These are phyloP conservation scores for Gryganskiella cystojenkinii DNA, from an alignment of 192 early-diverging fungal species.

Conservation along the genomic window DNA sequence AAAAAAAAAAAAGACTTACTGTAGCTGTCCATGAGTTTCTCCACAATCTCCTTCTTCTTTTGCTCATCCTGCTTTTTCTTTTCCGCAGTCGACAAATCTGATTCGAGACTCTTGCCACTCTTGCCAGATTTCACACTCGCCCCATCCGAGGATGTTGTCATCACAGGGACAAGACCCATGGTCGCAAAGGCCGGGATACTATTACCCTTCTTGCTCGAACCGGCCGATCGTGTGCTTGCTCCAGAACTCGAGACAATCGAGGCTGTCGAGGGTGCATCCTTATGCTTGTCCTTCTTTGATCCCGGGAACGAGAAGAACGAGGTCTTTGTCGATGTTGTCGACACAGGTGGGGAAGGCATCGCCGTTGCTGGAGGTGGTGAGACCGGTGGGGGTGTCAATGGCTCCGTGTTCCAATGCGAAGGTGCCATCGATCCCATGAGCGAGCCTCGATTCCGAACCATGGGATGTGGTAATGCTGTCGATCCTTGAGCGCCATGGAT, in stretches of 20 bases:
- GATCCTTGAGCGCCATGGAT: conserved; percentile 13
- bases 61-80: conserved; percentile 23
- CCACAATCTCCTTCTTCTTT: conserved; percentile 11
- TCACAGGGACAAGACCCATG: conserved; percentile 16
- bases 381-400: conserved; percentile 40
- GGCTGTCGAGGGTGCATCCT: background rate
- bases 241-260: conserved; percentile 18
- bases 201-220: background rate
- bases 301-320: conserved; percentile 47
- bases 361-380: conserved; percentile 23
- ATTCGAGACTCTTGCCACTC: conserved; percentile 29
- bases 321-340: conserved; percentile 15
- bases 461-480: conserved; percentile 20
- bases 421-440: conserved; percentile 17
- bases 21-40: conserved; percentile 28
- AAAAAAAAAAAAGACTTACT: background rate
- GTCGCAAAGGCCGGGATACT: conserved; percentile 19
- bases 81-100: conserved; percentile 2
- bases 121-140: conserved; percentile 36
- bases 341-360: conserved; percentile 8
- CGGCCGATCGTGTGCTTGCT: conserved; percentile 30
- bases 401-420: conserved; percentile 45
- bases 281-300: conserved; percentile 21
- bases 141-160: conserved; percentile 6
- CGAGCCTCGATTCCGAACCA: conserved; percentile 22